A percentile compares a stretch with the other conserved stretches of the same genome.
Conservation (phyloP, 257 asterid genomes). For the Cinchona pubescens region DNA sequence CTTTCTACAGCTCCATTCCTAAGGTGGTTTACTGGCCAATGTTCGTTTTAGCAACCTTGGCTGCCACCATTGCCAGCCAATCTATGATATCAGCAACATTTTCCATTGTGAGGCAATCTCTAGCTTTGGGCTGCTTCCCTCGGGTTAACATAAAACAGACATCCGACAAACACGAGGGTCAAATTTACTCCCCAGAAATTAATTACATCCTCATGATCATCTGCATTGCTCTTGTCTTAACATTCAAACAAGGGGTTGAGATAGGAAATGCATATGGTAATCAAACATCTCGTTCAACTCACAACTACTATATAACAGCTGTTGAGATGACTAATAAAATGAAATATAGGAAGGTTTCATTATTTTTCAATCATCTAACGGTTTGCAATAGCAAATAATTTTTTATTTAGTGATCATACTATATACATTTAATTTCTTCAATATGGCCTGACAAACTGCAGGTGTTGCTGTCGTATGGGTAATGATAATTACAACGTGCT, state of each 20-base stretch:
- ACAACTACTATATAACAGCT: too few relatives aligned
- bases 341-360: too few relatives aligned
- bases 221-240: slow-evolving; percentile 58
- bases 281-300: neutral
- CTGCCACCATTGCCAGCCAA: slow-evolving; percentile 69
- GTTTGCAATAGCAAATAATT: too few relatives aligned
- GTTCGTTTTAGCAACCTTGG: slow-evolving; percentile 60
- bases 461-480: slow-evolving; percentile 63
- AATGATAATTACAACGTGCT: slow-evolving; percentile 51
- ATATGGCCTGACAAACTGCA: neutral
- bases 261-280: slow-evolving; percentile 80
- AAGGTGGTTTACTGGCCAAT: slow-evolving; percentile 64
- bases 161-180: slow-evolving; percentile 60
- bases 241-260: slow-evolving; percentile 41
- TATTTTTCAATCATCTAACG: too few relatives aligned
- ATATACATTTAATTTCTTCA: too few relatives aligned
- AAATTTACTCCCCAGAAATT: slow-evolving; percentile 71
- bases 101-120: slow-evolving; percentile 71
- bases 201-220: slow-evolving; percentile 70
- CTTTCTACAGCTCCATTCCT: slow-evolving; percentile 24
- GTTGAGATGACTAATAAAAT: too few relatives aligned
- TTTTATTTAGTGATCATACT: too few relatives aligned
- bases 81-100: slow-evolving; percentile 66
- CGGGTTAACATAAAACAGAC: slow-evolving; percentile 76
- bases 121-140: slow-evolving; percentile 69